Percentiles rank a stretch among this genome's conserved stretches.
Conservation (phyloP, 2,329 filamentous ascomycete genomes). For the Clarireedia hainanense region DNA sequence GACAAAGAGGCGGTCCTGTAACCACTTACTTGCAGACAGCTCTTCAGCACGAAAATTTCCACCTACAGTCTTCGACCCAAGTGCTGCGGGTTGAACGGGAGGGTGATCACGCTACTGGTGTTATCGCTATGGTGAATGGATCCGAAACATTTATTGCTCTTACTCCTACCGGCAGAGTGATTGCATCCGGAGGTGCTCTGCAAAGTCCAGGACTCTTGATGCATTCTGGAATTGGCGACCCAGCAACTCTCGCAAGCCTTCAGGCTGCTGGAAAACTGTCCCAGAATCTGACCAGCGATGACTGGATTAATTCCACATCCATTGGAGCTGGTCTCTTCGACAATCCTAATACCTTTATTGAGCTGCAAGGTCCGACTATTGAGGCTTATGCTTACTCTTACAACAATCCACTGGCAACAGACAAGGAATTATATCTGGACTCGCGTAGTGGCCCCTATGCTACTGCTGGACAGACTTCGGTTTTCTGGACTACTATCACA, state of each 20-base stretch:
- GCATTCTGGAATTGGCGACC: conserved; percentile 41
- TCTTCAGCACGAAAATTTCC: conserved; percentile 35
- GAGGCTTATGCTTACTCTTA: conserved; percentile 43
- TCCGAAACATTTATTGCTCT: conserved; percentile 14
- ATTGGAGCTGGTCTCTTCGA: conserved; percentile 46
- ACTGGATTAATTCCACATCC: conserved; percentile 41
- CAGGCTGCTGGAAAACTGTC: conserved; percentile 31
- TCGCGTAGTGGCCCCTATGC: conserved; percentile 43
- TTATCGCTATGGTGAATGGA: conserved; percentile 32
- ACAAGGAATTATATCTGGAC: conserved; percentile 40
- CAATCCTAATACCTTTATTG: conserved; percentile 48
- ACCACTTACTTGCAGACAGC: conserved; percentile 43
- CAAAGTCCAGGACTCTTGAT: conserved; percentile 44
- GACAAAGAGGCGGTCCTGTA: conserved; percentile 41
- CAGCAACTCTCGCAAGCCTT: conserved; percentile 24
- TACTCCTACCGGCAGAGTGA: conserved; percentile 29
- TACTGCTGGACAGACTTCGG: conserved; percentile 44
- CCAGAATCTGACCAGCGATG: conserved; percentile 22
- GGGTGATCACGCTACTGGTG: conserved; percentile 33
- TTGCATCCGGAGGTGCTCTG: conserved; percentile 43
- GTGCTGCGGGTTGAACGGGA: conserved; percentile 39
- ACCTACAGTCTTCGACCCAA: conserved; percentile 35
- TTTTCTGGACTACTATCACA: conserved; percentile 43
- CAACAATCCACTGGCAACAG: conserved; percentile 33
- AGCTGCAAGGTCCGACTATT: conserved; percentile 35